Evolutionary conservation across 345 rosid genomes (phyloP).

Genomic region (Boechera divaricarpa): DNA sequence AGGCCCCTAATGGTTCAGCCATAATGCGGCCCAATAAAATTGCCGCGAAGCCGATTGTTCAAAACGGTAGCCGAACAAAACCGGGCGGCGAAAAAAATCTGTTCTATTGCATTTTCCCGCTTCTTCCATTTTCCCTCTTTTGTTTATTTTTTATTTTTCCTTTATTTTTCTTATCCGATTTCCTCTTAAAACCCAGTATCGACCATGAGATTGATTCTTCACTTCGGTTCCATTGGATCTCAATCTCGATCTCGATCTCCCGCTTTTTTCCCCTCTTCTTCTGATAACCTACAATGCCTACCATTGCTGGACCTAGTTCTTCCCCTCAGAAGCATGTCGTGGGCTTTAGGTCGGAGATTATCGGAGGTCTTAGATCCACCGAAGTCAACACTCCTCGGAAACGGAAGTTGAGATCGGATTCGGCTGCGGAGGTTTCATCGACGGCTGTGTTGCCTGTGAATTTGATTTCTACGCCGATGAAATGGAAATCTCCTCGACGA

Average conservation of each 20-base stretch:
- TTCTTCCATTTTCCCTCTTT: conserved; percentile 42
- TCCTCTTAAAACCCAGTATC: conserved; percentile 36
- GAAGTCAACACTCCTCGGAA: conserved; percentile 54
- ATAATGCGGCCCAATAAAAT: conserved; percentile 7
- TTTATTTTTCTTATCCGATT: conserved; percentile 6
- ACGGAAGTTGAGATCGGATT: conserved; percentile 62
- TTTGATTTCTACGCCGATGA: conserved; percentile 45
- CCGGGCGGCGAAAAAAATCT: conserved; percentile 47
- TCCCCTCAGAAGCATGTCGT: conserved; percentile 51
- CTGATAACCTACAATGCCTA: conserved; percentile 57
- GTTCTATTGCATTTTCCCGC: conserved; percentile 50
- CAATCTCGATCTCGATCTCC: conserved; percentile 14
- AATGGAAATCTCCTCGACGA: conserved; percentile 61
- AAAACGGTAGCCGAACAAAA: conserved; percentile 27
- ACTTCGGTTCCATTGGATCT: conserved; percentile 13
- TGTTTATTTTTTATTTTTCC: conserved; percentile 1
- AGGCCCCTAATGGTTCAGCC: neutral
- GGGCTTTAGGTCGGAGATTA: conserved; percentile 44
- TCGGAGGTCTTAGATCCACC: conserved; percentile 43
- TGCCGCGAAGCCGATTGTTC: conserved; percentile 42
- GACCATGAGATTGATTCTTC: conserved; percentile 39
- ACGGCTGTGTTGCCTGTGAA: conserved; percentile 15
- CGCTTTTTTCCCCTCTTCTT: neutral
- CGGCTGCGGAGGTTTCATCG: conserved; percentile 29
- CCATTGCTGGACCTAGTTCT: conserved; percentile 50